Evolutionary conservation across 371 early-diverging fungal species (phyloP), one percentile per base, ranked within the genome.

Genomic region (Actinomortierella wolfii): DNA sequence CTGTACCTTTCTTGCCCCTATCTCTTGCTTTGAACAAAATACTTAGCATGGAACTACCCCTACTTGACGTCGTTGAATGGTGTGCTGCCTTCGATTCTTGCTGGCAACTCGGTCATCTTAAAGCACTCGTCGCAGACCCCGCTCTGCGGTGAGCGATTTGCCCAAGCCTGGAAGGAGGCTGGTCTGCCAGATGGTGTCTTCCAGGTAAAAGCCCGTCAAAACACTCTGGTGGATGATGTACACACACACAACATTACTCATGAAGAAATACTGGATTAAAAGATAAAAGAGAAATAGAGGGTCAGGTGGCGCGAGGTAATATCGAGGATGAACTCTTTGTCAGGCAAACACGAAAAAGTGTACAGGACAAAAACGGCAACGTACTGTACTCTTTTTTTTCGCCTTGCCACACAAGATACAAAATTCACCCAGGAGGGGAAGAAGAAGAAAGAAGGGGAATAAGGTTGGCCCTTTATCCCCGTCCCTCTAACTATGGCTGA

Each of bases 111-210:
- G 0, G 93, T 94, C 7, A 76, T 93, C 40, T 61, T 94, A 60
- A 94, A 94, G 71, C 92, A 91, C 51, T 88, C 93, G 0, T 91
- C 92, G 3, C 92, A 92, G 74, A 93, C 93, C 6, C 91, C 91
- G 24, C 85, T 86, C 23, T 87, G 87, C 61, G 93, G 86, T 2
- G 90, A 92, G 57, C 65, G 89, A 29, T 90, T 92, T 67, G 84
- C 78, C 1, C 79, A 80, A 23, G 86, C 88, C 5, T 82, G 89
- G 56, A 77, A 68, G 40, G 84, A 81, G 56, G 92, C 92, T 7
- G 93, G 93, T 18, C 67, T 93, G 18, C 92, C 93, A 0, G 64
- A 79, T 3, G 84, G 80, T 40, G 91, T 88, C 11, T 82, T 92
- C 61, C 90, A 92, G 67, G 82, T 79, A 61, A 24, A 45, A 4